Percentiles rank a stretch among this genome's conserved stretches.
Evolutionary conservation across 2,329 filamentous ascomycete species (phyloP).

Genomic region (Xylariaceae sp.): DNA sequence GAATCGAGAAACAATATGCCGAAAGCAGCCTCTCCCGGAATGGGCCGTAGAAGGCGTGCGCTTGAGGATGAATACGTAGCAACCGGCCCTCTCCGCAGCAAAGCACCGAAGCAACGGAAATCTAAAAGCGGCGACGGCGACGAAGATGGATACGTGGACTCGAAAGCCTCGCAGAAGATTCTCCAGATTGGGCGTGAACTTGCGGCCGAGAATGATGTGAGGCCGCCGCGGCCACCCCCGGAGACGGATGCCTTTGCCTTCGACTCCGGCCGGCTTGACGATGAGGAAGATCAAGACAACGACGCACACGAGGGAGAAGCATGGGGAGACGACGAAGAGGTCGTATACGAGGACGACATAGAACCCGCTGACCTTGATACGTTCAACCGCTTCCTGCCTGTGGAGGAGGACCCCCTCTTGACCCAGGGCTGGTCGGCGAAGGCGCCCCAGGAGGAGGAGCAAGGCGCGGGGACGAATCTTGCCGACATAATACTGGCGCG

Average conservation of each 20-base stretch:
- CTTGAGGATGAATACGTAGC: conserved; percentile 81
- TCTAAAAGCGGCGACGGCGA: conserved; percentile 54
- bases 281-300: conserved; percentile 40
- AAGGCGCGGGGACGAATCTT: conserved; percentile 63
- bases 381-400: conserved; percentile 83
- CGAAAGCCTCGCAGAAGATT: conserved; percentile 82
- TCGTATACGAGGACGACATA: conserved; percentile 66
- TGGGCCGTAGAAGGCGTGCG: conserved; percentile 49
- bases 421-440: conserved; percentile 53
- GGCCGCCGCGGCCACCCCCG: conserved; percentile 30
- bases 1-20: conserved; percentile 55
- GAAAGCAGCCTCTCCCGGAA: conserved; percentile 59
- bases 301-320: conserved; percentile 48
- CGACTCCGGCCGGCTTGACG: conserved; percentile 66
- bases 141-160: conserved; percentile 70
- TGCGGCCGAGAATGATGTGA: conserved; percentile 67
- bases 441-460: conserved; percentile 35
- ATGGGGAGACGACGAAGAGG: conserved; percentile 67
- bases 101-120: conserved; percentile 61
- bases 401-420: conserved; percentile 62
- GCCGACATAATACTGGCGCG: conserved; percentile 91
- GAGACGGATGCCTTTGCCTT: conserved; percentile 68
- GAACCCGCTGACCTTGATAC: conserved; percentile 83
- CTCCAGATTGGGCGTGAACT: conserved; percentile 83
- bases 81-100: conserved; percentile 62